Evolutionary conservation across 768 basidiomycete genomes (phyloP).

Genomic region (Termitomyces heimii): DNA sequence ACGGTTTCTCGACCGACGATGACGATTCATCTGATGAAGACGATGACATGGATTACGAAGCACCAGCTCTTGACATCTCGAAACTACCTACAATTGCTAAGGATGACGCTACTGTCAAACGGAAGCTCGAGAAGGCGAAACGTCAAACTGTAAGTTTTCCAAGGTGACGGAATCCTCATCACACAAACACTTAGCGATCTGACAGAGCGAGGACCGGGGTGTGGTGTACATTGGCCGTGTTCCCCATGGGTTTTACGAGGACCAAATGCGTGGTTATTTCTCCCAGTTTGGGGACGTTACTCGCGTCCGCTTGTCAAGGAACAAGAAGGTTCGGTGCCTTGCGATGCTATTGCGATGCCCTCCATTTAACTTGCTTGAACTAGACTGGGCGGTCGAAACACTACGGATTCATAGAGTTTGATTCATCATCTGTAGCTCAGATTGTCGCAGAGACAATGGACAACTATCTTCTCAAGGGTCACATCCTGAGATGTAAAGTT

Average conservation of each 20-base stretch:
- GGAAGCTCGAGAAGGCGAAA: constrained; percentile 54
- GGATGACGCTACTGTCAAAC: constrained; percentile 76
- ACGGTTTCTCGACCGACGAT: constrained; percentile 75
- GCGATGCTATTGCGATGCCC: neutral
- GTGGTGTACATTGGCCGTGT: constrained; percentile 87
- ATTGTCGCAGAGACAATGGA: constrained; percentile 99
- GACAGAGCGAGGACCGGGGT: constrained; percentile 58
- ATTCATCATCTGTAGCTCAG: constrained; percentile 80
- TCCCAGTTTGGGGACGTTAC: constrained; percentile 91
- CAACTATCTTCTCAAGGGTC: constrained; percentile 94
- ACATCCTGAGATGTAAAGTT: constrained; percentile 86
- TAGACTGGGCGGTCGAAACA: constrained; percentile 96
- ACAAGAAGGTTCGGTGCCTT: constrained; percentile 64
- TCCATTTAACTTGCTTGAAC: neutral
- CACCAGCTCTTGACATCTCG: constrained; percentile 53
- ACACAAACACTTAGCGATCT: neutral
- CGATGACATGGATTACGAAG: constrained; percentile 43
- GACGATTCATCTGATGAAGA: constrained; percentile 77
- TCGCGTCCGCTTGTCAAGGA: constrained; percentile 84
- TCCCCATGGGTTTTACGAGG: constrained; percentile 97
- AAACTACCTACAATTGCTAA: constrained; percentile 85
- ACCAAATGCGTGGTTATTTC: constrained; percentile 89
- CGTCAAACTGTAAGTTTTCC: constrained; percentile 56
- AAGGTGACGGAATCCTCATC: neutral
- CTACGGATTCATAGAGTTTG: constrained; percentile 95